Percentiles rank a stretch among this genome's conserved stretches.
Evolutionary conservation across 495 filamentous ascomycete genomes (phyloP).

Genomic region (Penicillium longicatenatum): DNA sequence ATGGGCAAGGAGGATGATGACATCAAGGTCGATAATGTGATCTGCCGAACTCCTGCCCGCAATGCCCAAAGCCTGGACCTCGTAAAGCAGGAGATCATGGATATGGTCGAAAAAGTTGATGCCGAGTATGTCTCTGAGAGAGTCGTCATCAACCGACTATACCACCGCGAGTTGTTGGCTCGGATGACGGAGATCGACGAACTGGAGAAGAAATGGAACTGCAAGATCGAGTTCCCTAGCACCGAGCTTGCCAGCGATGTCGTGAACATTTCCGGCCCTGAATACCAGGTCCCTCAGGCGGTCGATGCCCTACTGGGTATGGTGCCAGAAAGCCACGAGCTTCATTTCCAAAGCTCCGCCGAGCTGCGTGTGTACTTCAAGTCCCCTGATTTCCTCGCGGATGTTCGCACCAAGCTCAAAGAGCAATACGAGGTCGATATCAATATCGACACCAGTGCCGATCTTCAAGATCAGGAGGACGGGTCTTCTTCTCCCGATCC

Average conservation of each 20-base stretch:
- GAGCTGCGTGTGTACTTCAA: constrained; percentile 77
- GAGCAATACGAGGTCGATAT: constrained; percentile 89
- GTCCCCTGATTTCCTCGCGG: constrained; percentile 72
- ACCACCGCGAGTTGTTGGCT: constrained; percentile 88
- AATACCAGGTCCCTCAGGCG: constrained; percentile 95
- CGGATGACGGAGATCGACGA: constrained; percentile 88
- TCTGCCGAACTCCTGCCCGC: constrained; percentile 94
- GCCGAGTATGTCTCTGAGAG: constrained; percentile 94
- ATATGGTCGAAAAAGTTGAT: constrained; percentile 98
- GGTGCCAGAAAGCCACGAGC: constrained; percentile 93
- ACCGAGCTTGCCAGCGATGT: constrained; percentile 96
- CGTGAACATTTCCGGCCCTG: constrained; percentile 90
- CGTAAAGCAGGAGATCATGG: constrained; percentile 98
- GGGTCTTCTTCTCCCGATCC: constrained; percentile 36
- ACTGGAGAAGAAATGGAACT: constrained; percentile 97
- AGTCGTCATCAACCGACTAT: constrained; percentile 90
- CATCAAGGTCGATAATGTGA: constrained; percentile 98
- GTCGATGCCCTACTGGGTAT: constrained; percentile 95
- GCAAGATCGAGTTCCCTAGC: constrained; percentile 96
- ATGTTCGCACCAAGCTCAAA: constrained; percentile 81
- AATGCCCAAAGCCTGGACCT: constrained; percentile 96
- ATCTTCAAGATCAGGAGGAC: constrained; percentile 34
- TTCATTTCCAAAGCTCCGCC: constrained; percentile 75
- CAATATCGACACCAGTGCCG: constrained; percentile 57
- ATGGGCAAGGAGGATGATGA: constrained; percentile 95